Evolutionary conservation across 108 stramenopile genomes (phyloP).

Genomic region (Stephanodiscus triporus): DNA sequence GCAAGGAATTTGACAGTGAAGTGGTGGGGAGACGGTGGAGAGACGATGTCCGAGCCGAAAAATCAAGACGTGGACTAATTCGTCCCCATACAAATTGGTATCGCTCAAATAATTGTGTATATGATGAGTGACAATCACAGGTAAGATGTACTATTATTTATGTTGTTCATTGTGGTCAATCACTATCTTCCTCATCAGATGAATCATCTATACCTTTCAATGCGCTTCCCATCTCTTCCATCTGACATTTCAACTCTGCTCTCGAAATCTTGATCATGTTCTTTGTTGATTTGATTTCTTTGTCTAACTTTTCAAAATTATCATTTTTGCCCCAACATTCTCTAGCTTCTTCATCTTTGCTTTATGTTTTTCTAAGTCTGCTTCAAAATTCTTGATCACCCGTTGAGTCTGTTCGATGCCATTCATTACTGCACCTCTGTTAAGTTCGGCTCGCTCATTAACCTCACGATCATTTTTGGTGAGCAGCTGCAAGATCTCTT

Average conservation of each 20-base stretch:
- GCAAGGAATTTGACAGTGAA: background rate
- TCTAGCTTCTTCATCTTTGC: background rate
- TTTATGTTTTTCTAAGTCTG: too few relatives aligned
- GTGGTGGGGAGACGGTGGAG: background rate
- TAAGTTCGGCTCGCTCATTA: too few relatives aligned
- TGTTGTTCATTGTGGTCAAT: too few relatives aligned
- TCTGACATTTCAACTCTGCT: background rate
- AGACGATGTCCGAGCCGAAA: background rate
- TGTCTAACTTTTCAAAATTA: background rate
- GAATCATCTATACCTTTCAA: background rate
- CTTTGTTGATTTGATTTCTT: background rate
- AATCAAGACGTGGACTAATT: background rate
- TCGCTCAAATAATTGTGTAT: background rate
- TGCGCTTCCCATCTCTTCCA: too few relatives aligned
- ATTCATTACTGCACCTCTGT: background rate
- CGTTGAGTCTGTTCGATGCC: background rate
- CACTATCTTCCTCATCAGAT: background rate
- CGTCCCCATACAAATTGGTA: constrained; percentile 1
- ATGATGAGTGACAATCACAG: background rate
- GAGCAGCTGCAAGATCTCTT: too few relatives aligned
- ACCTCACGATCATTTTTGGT: too few relatives aligned
- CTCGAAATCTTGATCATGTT: constrained; percentile 1
- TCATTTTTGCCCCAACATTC: background rate
- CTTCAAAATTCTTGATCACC: background rate
- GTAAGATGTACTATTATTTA: background rate